phyloP scores from a whole-genome alignment of 257 asterid species.

The Ilex asprella region DNA sequence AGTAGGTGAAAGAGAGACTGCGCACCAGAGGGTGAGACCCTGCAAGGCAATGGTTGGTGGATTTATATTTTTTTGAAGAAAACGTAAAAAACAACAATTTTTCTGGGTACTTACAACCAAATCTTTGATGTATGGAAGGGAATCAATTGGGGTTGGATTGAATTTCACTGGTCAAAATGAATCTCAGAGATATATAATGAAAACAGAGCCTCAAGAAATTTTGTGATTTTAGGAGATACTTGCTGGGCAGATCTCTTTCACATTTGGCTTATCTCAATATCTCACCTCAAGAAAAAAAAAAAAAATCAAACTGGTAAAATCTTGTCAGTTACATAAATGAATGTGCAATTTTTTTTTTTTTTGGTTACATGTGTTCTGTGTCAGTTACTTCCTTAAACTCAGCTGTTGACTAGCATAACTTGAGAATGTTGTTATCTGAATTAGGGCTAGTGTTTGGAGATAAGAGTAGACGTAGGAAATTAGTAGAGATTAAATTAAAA shows the following conservation, averaged over 20 bases:
- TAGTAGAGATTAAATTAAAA: too few relatives aligned
- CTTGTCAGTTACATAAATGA: too few relatives aligned
- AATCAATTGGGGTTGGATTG: slow-evolving; percentile 53
- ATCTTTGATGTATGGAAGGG: slow-evolving; percentile 53
- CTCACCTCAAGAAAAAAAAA: background rate
- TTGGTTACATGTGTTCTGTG: too few relatives aligned
- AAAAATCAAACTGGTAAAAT: too few relatives aligned
- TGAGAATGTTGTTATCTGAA: too few relatives aligned
- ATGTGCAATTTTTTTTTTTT: too few relatives aligned
- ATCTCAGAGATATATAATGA: slow-evolving; percentile 10
- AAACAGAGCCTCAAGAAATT: slow-evolving; percentile 14
- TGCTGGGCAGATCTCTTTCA: slow-evolving; percentile 7
- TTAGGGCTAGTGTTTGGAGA: too few relatives aligned
- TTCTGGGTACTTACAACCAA: background rate
- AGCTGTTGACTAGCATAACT: too few relatives aligned
- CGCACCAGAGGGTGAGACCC: slow-evolving; percentile 18
- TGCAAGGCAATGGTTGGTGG: slow-evolving; percentile 21
- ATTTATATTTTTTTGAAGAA: slow-evolving; percentile 8
- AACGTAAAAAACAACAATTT: background rate
- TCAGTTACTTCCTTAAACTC: too few relatives aligned
- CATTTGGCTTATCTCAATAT: background rate
- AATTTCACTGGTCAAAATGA: slow-evolving; percentile 60
- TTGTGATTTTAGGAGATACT: background rate
- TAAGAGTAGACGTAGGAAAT: too few relatives aligned
- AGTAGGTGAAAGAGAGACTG: slow-evolving; percentile 12